phyloP scores from a whole-genome alignment of 2,329 filamentous ascomycete genomes.

The Apiospora phragmitis region DNA sequence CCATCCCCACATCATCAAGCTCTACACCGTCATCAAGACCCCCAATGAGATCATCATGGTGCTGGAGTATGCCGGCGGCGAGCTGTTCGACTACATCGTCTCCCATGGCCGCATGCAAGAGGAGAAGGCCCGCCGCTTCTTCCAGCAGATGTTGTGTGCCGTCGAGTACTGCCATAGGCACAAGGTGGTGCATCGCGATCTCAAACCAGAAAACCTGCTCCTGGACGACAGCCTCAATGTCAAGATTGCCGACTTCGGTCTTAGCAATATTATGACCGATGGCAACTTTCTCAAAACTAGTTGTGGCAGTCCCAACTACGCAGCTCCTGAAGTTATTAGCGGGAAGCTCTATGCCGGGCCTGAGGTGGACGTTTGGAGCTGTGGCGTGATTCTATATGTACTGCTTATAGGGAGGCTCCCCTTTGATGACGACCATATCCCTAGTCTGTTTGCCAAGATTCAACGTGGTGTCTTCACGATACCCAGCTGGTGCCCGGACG shows the following conservation, averaged over 20 bases:
- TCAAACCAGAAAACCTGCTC: slow-evolving; percentile 96
- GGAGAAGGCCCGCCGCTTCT: slow-evolving; percentile 91
- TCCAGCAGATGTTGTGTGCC: slow-evolving; percentile 98
- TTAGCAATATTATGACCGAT: slow-evolving; percentile 99
- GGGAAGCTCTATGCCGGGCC: slow-evolving; percentile 97
- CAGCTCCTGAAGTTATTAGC: slow-evolving; percentile 95
- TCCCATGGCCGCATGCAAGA: slow-evolving; percentile 91
- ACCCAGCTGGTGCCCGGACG: slow-evolving; percentile 85
- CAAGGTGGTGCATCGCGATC: slow-evolving; percentile 96
- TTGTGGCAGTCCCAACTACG: slow-evolving; percentile 97
- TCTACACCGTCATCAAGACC: slow-evolving; percentile 98
- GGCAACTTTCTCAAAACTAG: slow-evolving; percentile 99
- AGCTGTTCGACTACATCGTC: slow-evolving; percentile 98
- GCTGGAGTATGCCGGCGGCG: slow-evolving; percentile 92
- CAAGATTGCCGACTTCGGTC: slow-evolving; percentile 97
- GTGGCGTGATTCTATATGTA: slow-evolving; percentile 87
- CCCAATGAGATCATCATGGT: slow-evolving; percentile 98
- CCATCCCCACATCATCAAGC: slow-evolving; percentile 98
- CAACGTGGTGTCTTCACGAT: slow-evolving; percentile 91
- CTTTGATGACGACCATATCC: slow-evolving; percentile 98
- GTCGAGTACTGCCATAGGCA: slow-evolving; percentile 99
- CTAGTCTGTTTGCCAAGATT: slow-evolving; percentile 96
- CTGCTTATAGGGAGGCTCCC: slow-evolving; percentile 80
- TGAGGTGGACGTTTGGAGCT: slow-evolving; percentile 98
- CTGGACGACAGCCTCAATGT: slow-evolving; percentile 95